Percentiles rank a stretch among this genome's conserved stretches.
Conservation (phyloP, 192 early-diverging fungal genomes). For the Coemansia sp. region DNA sequence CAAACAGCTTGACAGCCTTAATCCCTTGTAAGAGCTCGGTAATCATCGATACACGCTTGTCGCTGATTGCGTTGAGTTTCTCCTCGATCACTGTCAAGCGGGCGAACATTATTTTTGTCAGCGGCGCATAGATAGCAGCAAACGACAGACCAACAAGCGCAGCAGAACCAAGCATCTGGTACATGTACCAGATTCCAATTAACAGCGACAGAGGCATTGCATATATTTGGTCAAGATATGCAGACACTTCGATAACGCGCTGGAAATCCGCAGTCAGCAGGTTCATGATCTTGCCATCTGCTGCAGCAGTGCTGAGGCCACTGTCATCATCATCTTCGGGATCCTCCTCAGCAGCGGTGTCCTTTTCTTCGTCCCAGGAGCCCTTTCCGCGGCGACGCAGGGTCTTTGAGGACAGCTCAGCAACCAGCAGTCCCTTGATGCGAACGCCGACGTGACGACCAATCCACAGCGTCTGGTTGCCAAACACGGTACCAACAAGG, state of each 20-base stretch:
- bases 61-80: conserved; percentile 61
- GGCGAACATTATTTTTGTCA: conserved; percentile 56
- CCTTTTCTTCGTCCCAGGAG: conserved; percentile 33
- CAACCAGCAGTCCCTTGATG: conserved; percentile 60
- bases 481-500: conserved; percentile 30
- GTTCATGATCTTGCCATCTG: conserved; percentile 72
- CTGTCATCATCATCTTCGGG: conserved; percentile 7
- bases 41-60: conserved; percentile 73
- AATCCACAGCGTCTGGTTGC: conserved; percentile 63
- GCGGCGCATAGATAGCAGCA: conserved; percentile 62
- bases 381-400: conserved; percentile 61
- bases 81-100: conserved; percentile 60
- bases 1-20: conserved; percentile 88
- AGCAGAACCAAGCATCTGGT: conserved; percentile 75
- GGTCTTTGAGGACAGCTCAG: conserved; percentile 68
- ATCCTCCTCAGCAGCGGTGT: conserved; percentile 25
- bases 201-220: conserved; percentile 62
- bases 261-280: conserved; percentile 70
- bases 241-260: conserved; percentile 58
- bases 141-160: conserved; percentile 72
- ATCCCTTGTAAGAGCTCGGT: conserved; percentile 89
- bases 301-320: conserved; percentile 24
- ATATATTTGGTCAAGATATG: conserved; percentile 64
- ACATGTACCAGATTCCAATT: conserved; percentile 69
- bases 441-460: conserved; percentile 67